Evolutionary conservation across 148 eudicot genomes (phyloP).

Genomic region (Rhododendron ferrugineum): DNA sequence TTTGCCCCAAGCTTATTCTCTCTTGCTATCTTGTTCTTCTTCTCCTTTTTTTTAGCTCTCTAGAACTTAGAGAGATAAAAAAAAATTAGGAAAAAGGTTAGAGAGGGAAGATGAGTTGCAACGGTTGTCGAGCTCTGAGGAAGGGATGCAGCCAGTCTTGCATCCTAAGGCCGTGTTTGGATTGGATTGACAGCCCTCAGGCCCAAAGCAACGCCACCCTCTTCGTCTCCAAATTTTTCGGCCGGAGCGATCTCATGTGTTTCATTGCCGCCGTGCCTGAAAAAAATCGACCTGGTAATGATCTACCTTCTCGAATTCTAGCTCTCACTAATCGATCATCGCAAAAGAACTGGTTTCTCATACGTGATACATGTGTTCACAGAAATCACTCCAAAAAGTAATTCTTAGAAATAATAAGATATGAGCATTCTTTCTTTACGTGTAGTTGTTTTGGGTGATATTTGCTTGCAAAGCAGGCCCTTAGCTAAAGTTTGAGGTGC

Average conservation of each 20-base stretch:
- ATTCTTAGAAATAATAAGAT: not conserved
- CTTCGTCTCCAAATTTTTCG: slow-evolving; percentile 72
- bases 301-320: not conserved
- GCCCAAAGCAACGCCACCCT: slow-evolving; percentile 75
- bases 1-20: not conserved
- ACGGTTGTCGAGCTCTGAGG: slow-evolving; percentile 63
- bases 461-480: too few species aligned
- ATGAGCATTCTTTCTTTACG: too few species aligned
- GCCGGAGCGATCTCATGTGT: slow-evolving; percentile 67
- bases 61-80: not conserved
- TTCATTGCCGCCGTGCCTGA: slow-evolving; percentile 62
- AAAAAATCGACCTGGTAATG: not conserved
- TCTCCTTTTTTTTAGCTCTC: not conserved
- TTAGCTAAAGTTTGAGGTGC: too few species aligned
- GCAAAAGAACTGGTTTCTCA: not conserved
- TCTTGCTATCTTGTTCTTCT: not conserved
- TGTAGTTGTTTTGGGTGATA: too few species aligned
- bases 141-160: slow-evolving; percentile 72
- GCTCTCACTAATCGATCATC: not conserved
- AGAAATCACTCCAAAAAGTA: too few species aligned
- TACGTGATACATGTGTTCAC: too few species aligned
- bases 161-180: slow-evolving; percentile 47
- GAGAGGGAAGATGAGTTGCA: slow-evolving; percentile 51
- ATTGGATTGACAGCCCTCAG: slow-evolving; percentile 49
- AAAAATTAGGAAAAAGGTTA: not conserved